Base-by-base conservation (phyloP, 192 early-diverging fungal species). In the Linnemannia elongata region DNA sequence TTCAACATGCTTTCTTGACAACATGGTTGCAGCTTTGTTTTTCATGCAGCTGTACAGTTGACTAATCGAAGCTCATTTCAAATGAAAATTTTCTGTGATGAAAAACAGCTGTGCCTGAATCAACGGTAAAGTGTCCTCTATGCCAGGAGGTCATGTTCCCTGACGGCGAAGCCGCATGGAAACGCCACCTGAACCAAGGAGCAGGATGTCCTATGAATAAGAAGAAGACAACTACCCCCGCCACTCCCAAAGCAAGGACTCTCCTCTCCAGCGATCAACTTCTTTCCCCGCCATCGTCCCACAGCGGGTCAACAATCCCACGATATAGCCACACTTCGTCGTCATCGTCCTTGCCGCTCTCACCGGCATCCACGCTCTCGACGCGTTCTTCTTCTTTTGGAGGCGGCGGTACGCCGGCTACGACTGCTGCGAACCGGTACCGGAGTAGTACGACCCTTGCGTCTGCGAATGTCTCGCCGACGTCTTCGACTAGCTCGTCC, bases 111-210 rank as follows among this genome's bases (percentile, higher is more conserved):
- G 82, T 75, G 5, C 71, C 79, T 13, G 88, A 70, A 33, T 42
- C 72, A 12, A 87, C 83, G 3, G 74, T 83, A 42, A 80, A 93
- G 41, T 95, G 94, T 76, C 94, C 94, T 24, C 75, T 95, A 15
- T 95, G 94, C 82, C 93, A 93, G 33, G 36, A 73, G 3, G 91
- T 94, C 73, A 74, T 95, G 35, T 68, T 74, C 12, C 88, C 88
- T 9, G 89, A 87, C 33, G 90, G 89, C 3, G 94, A 95, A 55
- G 85, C 84, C 35, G 89, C 91, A 4, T 95, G 95, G 95, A 94
- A 93, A 52, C 33, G 77, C 60, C 95, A 96, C 89, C 82, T 96
- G 18, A 68, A 94, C n/a, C 44, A 63, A 42, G 81, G 73, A 42
- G 54, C 63, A 41, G 94, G 95, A 36, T 95, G 94, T 76, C 88